Evolutionary conservation across 163 green algal genomes (phyloP).

Genomic region (Prototheca wickerhamii): DNA sequence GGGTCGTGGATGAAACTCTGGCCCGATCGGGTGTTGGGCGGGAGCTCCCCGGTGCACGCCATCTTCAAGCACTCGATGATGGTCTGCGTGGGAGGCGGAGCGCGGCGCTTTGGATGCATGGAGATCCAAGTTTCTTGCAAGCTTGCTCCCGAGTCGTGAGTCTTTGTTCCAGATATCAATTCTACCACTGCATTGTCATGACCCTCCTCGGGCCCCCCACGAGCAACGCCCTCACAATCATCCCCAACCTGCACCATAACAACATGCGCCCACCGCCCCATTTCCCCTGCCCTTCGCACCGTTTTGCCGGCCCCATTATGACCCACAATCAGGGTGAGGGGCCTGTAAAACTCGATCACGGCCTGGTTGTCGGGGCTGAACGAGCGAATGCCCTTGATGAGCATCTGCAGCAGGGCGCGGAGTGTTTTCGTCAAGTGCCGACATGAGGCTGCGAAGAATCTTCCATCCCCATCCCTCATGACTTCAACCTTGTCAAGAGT

Average conservation of each 20-base stretch:
- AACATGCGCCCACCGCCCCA: no score
- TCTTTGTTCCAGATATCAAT: no score
- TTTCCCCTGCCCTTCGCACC: slow-evolving; percentile 53
- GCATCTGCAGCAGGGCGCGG: slow-evolving; percentile 53
- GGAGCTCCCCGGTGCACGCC: slow-evolving; percentile 88
- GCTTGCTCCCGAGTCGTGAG: no score
- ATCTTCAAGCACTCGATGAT: slow-evolving; percentile 97
- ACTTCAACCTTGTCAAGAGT: slow-evolving; percentile 1
- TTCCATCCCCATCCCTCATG: no score
- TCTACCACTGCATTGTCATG: no score
- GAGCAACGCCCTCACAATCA: no score
- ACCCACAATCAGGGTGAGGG: slow-evolving; percentile 95
- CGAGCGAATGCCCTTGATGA: slow-evolving; percentile 95
- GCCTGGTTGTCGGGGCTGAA: slow-evolving; percentile 87
- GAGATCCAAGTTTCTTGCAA: background rate
- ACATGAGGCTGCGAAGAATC: background rate
- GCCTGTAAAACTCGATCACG: slow-evolving; percentile 88
- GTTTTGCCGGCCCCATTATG: slow-evolving; percentile 97
- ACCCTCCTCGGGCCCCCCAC: no score
- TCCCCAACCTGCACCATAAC: no score
- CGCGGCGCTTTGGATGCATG: background rate
- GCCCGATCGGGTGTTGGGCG: slow-evolving; percentile 78
- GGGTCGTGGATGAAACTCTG: slow-evolving; percentile 95
- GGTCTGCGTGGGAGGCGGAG: slow-evolving; percentile 60
- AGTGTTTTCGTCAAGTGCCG: background rate